Evolutionary conservation across 768 basidiomycete genomes (phyloP), one percentile per base, ranked within the genome.

Genomic region (Suillus subluteus): DNA sequence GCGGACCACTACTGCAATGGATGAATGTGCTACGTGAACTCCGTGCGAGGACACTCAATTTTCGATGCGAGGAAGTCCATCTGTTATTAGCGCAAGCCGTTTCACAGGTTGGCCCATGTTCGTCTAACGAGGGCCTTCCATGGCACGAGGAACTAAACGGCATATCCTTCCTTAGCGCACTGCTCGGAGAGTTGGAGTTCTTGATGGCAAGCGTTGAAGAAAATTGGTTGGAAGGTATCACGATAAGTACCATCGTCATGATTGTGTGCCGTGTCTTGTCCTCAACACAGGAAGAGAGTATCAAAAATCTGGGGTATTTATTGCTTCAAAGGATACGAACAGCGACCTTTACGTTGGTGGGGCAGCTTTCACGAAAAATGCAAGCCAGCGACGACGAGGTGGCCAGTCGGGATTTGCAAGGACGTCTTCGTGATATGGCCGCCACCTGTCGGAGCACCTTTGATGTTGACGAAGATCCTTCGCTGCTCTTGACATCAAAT

Each of bases 11-110:
- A 3, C 67, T 87, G 0, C 86, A 87, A 62, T 87, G 85, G 86
- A 71, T 81, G 46, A 87, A 87, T 68, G 81, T 87, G 50, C 65
- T 79, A 26, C 79, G 82, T 16, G 83, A 84, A 67, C 68, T 87
- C 35, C 76, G 76, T 9, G 76, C 76, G 12, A 74, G 77, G 26
- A 68, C 70, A 0, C 67, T 88, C 62, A 79, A 76, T 13, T 82
- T 88, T 65, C 73, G 75, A 32, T 65, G 69, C 12, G 73, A 75
- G 1, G 82, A 80, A 32, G 81, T 87, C 1, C 78, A 84, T 66
- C 62, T 76, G 0, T 73, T 87, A 1, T 40, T 87, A 2, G 74
- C 71, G 18, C 87, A 87, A 62, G 77, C 85, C 23, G 78, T 75
- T 1, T 81, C 78, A 65, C 84, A 88, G 68, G 73, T 81, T 7